Base-by-base conservation (phyloP, 148 eudicot species). In the Persicaria maculosa region DNA sequence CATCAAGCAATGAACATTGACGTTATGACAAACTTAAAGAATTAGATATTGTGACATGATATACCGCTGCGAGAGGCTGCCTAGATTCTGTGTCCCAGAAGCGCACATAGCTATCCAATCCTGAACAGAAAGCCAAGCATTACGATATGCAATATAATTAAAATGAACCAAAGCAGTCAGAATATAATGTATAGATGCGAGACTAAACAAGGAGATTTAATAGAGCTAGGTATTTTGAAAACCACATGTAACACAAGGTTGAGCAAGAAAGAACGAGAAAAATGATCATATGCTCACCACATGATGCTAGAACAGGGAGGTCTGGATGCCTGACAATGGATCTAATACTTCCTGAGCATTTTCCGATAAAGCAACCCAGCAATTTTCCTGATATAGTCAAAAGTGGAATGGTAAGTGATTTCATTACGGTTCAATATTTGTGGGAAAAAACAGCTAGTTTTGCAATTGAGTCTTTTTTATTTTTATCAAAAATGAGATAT, bases 331-430 rank as follows among this genome's bases (percentile, higher is more conserved):
- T 84, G 75, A 82, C 87, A 75, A 95, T 87, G 74, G 97, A 90
- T 79, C 94, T 87, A 71, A 95, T 95, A 85, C 99, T 95, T 78
- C 99, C 99, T 36, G 97, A 84, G 80, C 97, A 90, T 82, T 95
- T 95, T 22, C 99, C 97, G 71, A 90, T 55, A 76, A 92, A 95
- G 83, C 90, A 87, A 71, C 99, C 99, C 55, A 90, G 74, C 68
- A 95, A 77, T 80, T 90, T 92, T 65, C 99, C 99, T 95, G 77
- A 47, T 75, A 64, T 14, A 73, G 11, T 71, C 70, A 67, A 83
- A 55, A 77, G 45, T 47, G 53, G n/a, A 81, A 46, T 9, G 50
- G 17, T 47, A 48, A n/a, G 3, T 1, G 19, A 36, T 36, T 5
- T 36, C 20, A 57, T 11, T 22, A 73, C 9, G 58, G 72, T 8